A percentile compares a stretch with the other conserved stretches of the same genome.
phyloP scores from a whole-genome alignment of 768 basidiomycete genomes.

The Mycena floridula region DNA sequence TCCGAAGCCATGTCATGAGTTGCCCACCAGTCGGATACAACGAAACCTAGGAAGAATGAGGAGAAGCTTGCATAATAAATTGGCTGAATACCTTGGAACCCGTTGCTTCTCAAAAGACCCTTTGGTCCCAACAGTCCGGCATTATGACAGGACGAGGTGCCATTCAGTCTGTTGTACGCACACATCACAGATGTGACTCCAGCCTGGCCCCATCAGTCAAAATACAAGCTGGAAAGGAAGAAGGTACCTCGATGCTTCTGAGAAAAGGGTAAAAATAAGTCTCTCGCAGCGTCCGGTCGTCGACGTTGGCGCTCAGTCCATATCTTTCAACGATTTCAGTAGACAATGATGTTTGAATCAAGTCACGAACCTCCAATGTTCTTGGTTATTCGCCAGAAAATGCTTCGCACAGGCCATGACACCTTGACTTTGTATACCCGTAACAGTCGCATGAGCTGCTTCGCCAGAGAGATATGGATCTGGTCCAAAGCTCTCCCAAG shows the following conservation, averaged over 20 bases:
- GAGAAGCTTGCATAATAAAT: background rate
- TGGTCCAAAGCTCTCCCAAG: conserved; percentile 49
- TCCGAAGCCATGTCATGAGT: conserved; percentile 39
- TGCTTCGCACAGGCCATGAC: conserved; percentile 58
- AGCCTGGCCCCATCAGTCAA: conserved; percentile 24
- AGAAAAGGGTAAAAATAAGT: conserved; percentile 47
- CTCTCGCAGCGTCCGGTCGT: conserved; percentile 53
- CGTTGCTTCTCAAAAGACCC: conserved; percentile 30
- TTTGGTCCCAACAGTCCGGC: conserved; percentile 36
- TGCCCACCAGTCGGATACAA: conserved; percentile 49
- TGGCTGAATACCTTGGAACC: conserved; percentile 33
- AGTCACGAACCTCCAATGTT: conserved; percentile 37
- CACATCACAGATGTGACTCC: conserved; percentile 47
- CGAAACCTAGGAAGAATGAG: conserved; percentile 24
- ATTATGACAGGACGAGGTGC: conserved; percentile 62
- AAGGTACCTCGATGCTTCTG: conserved; percentile 39
- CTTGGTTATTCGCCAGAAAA: conserved; percentile 42
- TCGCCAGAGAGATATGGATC: conserved; percentile 64
- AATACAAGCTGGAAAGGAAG: background rate
- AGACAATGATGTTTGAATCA: background rate
- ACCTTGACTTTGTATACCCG: conserved; percentile 53
- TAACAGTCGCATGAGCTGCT: conserved; percentile 51
- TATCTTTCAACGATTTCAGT: background rate
- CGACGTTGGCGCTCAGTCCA: conserved; percentile 35
- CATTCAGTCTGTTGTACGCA: conserved; percentile 48